These are phyloP conservation scores for Sextonia rubra DNA, from an alignment of 164 flowering plant genomes.

Conservation along the genomic window DNA sequence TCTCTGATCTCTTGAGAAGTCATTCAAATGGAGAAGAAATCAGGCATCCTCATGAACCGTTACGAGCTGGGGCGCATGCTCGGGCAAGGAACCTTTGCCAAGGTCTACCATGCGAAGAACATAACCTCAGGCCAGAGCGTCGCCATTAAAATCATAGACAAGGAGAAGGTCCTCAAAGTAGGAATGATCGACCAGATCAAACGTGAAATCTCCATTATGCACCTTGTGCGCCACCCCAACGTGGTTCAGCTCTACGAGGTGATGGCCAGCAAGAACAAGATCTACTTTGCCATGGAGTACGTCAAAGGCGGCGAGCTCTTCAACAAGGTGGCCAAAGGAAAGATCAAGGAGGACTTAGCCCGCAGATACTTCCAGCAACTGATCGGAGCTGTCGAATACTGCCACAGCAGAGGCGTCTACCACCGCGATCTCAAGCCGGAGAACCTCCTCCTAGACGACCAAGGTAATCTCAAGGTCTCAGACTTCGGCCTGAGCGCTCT, in stretches of 20 bases:
- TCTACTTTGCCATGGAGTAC: constrained; percentile 33
- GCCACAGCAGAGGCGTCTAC: constrained; percentile 42
- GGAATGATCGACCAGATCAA: constrained; percentile 36
- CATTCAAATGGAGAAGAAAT: constrained; percentile 29
- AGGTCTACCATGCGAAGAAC: constrained; percentile 33
- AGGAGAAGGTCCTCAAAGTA: constrained; percentile 25
- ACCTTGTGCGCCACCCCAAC: constrained; percentile 29
- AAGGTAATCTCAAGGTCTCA: constrained; percentile 31
- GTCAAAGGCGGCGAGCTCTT: constrained; percentile 35
- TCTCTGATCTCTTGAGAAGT: neutral
- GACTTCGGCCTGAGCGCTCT: constrained; percentile 37
- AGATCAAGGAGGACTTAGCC: constrained; percentile 27
- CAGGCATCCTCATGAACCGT: constrained; percentile 21
- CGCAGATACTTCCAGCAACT: constrained; percentile 33
- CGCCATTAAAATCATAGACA: constrained; percentile 35
- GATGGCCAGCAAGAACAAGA: constrained; percentile 35
- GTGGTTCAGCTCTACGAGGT: constrained; percentile 33
- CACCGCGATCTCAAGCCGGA: constrained; percentile 41
- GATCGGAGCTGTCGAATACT: constrained; percentile 28
- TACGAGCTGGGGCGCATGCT: constrained; percentile 37
- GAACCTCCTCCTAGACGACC: constrained; percentile 37
- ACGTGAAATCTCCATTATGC: constrained; percentile 37
- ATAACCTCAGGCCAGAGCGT: constrained; percentile 25
- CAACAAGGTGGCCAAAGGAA: constrained; percentile 32
- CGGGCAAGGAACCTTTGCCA: constrained; percentile 37